A percentile compares a stretch with the other conserved stretches of the same genome.
phyloP scores from a whole-genome alignment of 176 grass and related monocot species.

The Echinochloa phyllopogon region DNA sequence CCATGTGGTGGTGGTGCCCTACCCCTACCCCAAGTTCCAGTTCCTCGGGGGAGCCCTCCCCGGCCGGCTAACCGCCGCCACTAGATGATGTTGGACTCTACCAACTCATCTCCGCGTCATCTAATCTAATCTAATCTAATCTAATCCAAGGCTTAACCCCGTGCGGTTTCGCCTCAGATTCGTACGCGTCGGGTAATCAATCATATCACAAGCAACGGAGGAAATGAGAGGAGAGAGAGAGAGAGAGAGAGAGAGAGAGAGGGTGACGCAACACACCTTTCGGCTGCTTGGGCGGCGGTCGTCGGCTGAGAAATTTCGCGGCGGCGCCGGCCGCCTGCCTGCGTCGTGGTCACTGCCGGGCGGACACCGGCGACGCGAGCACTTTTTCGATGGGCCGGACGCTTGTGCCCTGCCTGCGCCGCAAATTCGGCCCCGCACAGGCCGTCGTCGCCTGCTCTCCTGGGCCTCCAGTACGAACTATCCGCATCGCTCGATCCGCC shows the following conservation, averaged over 20 bases:
- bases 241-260: too few relatives aligned
- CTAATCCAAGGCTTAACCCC: neutral
- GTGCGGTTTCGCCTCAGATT: neutral
- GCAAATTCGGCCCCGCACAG: too few relatives aligned
- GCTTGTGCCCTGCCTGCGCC: too few relatives aligned
- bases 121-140: neutral
- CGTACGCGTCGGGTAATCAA: neutral
- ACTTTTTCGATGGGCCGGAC: neutral
- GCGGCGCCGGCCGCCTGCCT: neutral
- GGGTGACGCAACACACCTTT: neutral
- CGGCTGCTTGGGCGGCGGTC: neutral
- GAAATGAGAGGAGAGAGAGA: too few relatives aligned
- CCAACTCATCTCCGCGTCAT: neutral
- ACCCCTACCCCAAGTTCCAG: neutral
- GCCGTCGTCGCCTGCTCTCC: too few relatives aligned
- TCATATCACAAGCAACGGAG: neutral
- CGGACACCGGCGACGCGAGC: neutral
- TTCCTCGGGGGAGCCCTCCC: neutral
- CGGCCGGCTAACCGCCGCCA: neutral
- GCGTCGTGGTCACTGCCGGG: too few relatives aligned
- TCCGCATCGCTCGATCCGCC: too few relatives aligned
- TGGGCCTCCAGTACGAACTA: too few relatives aligned
- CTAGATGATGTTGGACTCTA: neutral
- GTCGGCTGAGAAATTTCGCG: neutral
- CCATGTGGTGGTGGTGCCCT: neutral